phyloP scores from a whole-genome alignment of 148 eudicot genomes.

The Camellia lanceoleosa region DNA sequence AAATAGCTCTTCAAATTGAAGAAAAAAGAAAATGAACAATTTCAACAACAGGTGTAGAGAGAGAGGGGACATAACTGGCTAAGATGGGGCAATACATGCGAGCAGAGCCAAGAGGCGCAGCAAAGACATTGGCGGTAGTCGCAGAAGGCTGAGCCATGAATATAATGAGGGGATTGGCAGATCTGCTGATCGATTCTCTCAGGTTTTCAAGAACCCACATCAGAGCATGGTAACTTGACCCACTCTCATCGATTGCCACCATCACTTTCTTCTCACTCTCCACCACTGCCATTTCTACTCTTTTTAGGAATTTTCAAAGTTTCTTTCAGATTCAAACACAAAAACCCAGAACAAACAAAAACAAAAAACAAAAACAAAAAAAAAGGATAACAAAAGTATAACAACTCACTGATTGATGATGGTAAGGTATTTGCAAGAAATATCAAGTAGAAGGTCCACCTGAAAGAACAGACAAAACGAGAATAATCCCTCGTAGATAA shows the following conservation, averaged over 20 bases:
- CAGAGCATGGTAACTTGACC: conserved; percentile 29
- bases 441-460: too few relatives aligned
- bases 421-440: too few relatives aligned
- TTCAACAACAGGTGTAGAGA: too few relatives aligned
- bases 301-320: too few relatives aligned
- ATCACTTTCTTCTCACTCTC: conserved; percentile 33
- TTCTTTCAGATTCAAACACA: too few relatives aligned
- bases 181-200: conserved; percentile 12
- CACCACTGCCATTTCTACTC: conserved; percentile 1
- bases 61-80: conserved; percentile 14
- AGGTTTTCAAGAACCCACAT: conserved; percentile 41
- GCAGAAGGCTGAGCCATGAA: conserved; percentile 29
- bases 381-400: too few relatives aligned
- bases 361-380: too few relatives aligned
- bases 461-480: too few relatives aligned
- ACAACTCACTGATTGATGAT: too few relatives aligned
- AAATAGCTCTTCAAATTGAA: background rate
- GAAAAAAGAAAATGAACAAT: background rate
- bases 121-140: conserved; percentile 15
- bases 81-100: conserved; percentile 25
- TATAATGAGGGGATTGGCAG: conserved; percentile 23
- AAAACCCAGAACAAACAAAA: too few relatives aligned
- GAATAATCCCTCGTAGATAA: too few relatives aligned
- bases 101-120: conserved; percentile 36
- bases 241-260: conserved; percentile 39